Evolutionary conservation across 2,329 filamentous ascomycete genomes (phyloP).

Genomic region (Dryadomyces sulphureus): DNA sequence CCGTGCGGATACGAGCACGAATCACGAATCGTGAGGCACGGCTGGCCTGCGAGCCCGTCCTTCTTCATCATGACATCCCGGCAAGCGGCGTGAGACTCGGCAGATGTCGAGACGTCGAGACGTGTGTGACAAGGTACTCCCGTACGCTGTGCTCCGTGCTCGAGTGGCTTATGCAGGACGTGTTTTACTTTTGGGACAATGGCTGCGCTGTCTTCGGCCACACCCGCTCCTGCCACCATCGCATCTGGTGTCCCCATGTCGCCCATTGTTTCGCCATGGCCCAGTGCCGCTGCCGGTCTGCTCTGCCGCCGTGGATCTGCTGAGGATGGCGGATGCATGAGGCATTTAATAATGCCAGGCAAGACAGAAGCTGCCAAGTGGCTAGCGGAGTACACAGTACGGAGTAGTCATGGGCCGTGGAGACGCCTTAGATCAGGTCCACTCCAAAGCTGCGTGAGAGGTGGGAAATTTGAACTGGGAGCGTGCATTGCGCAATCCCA

Average conservation of each 20-base stretch:
- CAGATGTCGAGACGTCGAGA: too few species aligned
- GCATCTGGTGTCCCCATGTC: neutral
- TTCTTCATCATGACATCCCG: too few species aligned
- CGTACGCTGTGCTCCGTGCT: neutral
- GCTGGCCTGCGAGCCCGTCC: too few species aligned
- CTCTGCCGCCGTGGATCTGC: neutral
- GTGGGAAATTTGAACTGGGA: conserved; percentile 3
- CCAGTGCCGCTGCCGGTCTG: neutral
- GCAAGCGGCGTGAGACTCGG: too few species aligned
- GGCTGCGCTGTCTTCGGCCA: neutral
- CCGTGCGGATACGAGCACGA: too few species aligned
- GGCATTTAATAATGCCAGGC: conserved; percentile 7
- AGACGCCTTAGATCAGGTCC: conserved; percentile 3
- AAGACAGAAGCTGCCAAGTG: conserved; percentile 8
- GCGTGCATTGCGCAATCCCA: conserved; percentile 5
- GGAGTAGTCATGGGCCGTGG: neutral
- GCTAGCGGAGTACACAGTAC: conserved; percentile 1
- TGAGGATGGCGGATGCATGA: conserved; percentile 1
- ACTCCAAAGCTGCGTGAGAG: conserved; percentile 2
- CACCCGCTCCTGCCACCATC: neutral
- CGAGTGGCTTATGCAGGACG: neutral
- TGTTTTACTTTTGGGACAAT: neutral
- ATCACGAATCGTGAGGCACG: too few species aligned
- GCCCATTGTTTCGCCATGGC: neutral
- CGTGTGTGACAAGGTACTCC: too few species aligned